Conservation (phyloP, 345 rosid genomes). For the Lagerstroemia speciosa region DNA sequence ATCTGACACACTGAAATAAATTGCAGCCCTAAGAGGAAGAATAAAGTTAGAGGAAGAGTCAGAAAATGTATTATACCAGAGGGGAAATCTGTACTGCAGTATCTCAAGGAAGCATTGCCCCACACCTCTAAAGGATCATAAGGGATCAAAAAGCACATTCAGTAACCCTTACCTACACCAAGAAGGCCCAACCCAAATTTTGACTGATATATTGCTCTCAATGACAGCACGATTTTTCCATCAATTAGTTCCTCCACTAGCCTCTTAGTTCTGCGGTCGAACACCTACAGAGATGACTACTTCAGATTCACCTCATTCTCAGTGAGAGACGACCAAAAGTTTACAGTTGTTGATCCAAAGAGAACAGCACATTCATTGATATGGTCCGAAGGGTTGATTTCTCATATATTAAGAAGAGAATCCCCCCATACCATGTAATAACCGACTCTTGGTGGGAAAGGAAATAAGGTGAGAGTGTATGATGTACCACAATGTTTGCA, state of each 20-base stretch:
- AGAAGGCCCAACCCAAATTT: constrained; percentile 79
- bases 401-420: neutral
- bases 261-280: constrained; percentile 72
- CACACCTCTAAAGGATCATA: neutral
- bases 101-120: constrained; percentile 1
- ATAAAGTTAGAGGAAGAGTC: neutral
- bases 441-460: neutral
- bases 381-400: neutral
- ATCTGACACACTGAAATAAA: neutral
- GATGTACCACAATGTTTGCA: constrained; percentile 77
- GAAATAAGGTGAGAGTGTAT: constrained; percentile 2
- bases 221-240: constrained; percentile 72
- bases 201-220: constrained; percentile 95
- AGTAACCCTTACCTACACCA: constrained; percentile 49
- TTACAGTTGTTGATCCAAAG: neutral
- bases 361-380: neutral
- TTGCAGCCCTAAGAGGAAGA: neutral
- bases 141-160: neutral
- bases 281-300: constrained; percentile 45
- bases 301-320: constrained; percentile 6
- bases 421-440: neutral
- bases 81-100: neutral
- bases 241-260: constrained; percentile 89
- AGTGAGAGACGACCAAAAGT: neutral
- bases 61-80: neutral